Evolutionary conservation across 495 filamentous ascomycete genomes (phyloP), one percentile per base, ranked within the genome.

Genomic region (Gamarada debralockiae): DNA sequence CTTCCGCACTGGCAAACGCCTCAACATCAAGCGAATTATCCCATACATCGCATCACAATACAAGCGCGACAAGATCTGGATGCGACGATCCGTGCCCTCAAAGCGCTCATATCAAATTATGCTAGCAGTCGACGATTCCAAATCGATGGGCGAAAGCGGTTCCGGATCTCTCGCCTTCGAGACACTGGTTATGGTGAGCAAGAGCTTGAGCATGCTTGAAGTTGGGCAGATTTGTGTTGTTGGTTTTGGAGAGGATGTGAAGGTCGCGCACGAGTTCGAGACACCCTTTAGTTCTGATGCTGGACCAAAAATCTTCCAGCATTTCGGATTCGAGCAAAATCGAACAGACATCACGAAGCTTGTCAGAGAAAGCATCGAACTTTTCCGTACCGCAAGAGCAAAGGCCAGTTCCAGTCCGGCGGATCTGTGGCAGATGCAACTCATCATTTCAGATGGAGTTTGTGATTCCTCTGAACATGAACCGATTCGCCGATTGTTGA

Each of bases 11-110:
- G 95, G 95, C 47, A 97, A 99, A 66, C 87, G 95, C 1, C 88
- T 99, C 59, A 97, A 97, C 70, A 95, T 99, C 73, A 96, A 96
- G 67, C 88, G 92, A 42, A 99, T 99, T 69, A 97, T 99, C 58
- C 92, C 95, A 0, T 99, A 97, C 72, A 97, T 99, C 57, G 95
- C 95, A 3, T 95, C 89, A 2, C 81, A 85, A 56, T 99, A 95
- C 79, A 97, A 96, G 78, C 87, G 92, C 53, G 95, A 99, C 78
- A 97, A 97, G 73, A 99, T 99, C 70, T 99, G 95, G 95, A 95
- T 97, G 87, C 84, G 95, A 9, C 82, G 95, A 44, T 85, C 83
- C 12, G 84, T 92, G 46, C 95, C 95, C 2, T 89, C 82, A 44
- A 97, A 97, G 67, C 86, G 95, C 18, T 84, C 85, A 56, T 97